Percentiles rank a stretch among this genome's conserved stretches.
phyloP scores from a whole-genome alignment of 2,329 filamentous ascomycete genomes.

The Fusarium austroafricanum region DNA sequence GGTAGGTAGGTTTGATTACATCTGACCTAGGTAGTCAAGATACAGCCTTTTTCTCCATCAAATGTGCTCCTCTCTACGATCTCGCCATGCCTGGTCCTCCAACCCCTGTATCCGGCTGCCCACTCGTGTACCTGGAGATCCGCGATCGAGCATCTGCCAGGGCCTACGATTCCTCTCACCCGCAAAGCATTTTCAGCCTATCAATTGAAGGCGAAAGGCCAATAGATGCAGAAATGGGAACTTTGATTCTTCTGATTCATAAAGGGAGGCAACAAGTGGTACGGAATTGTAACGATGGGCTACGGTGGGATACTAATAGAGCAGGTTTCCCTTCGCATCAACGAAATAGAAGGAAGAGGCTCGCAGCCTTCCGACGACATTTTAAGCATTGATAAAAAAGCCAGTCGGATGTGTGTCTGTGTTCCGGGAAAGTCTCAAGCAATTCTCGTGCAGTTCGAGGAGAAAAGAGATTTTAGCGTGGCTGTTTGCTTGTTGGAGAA shows the following conservation, averaged over 20 bases:
- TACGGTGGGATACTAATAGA: background rate
- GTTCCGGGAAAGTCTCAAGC: conserved; percentile 43
- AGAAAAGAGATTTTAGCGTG: conserved; percentile 50
- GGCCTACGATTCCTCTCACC: conserved; percentile 38
- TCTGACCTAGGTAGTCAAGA: background rate
- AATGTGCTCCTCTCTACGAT: background rate
- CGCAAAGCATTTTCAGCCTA: conserved; percentile 42
- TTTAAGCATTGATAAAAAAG: conserved; percentile 38
- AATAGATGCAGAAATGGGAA: conserved; percentile 16
- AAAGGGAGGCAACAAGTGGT: conserved; percentile 44
- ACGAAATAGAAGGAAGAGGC: conserved; percentile 39
- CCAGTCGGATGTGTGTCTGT: conserved; percentile 42
- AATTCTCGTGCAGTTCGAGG: conserved; percentile 46
- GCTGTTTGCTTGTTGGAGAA: conserved; percentile 49
- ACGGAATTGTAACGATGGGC: background rate
- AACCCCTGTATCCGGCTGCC: conserved; percentile 48
- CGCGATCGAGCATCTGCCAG: conserved; percentile 35
- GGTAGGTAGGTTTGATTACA: background rate
- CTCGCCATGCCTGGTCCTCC: conserved; percentile 44
- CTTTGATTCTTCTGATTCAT: conserved; percentile 46
- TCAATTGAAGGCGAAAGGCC: conserved; percentile 46
- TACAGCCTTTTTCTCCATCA: background rate
- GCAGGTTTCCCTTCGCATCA: conserved; percentile 49
- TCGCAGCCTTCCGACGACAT: conserved; percentile 23
- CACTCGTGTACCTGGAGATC: conserved; percentile 49